Conservation (phyloP, 1,284 basidiomycete genomes). For the Gomphus bonarii region DNA sequence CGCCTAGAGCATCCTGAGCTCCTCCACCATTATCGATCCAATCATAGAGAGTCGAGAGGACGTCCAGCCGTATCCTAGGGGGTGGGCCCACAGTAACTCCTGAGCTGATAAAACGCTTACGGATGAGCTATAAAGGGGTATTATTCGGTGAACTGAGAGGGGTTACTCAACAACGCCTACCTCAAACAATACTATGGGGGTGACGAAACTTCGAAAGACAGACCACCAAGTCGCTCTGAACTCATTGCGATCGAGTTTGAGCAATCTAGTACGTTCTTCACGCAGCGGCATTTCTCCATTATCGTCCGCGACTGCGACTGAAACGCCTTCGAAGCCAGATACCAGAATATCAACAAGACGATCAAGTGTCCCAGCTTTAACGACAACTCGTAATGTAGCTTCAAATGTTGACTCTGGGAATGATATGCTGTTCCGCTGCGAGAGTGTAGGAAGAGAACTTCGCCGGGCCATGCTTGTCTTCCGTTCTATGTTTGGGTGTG, state of each 20-base stretch:
- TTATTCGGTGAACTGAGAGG: too few species aligned
- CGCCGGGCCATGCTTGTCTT: constrained; percentile 63
- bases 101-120: constrained; percentile 55
- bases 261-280: constrained; percentile 56
- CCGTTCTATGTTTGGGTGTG: constrained; percentile 55
- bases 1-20: constrained; percentile 66
- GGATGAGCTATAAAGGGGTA: constrained; percentile 41
- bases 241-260: constrained; percentile 59
- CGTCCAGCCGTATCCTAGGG: constrained; percentile 34
- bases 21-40: constrained; percentile 66
- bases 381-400: constrained; percentile 59
- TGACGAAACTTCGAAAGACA: constrained; percentile 67
- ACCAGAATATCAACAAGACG: constrained; percentile 63
- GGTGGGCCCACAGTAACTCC: constrained; percentile 21
- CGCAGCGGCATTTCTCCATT: constrained; percentile 70
- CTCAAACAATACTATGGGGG: constrained; percentile 73
- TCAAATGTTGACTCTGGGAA: constrained; percentile 47
- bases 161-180: constrained; percentile 28
- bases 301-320: constrained; percentile 70
- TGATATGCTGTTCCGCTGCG: constrained; percentile 43
- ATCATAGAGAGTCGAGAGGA: constrained; percentile 52
- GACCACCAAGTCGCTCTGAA: constrained; percentile 73
- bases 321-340: constrained; percentile 65
- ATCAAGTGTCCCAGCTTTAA: constrained; percentile 68
- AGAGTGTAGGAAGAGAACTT: constrained; percentile 69